Percentiles rank a stretch among this genome's conserved stretches.
phyloP scores from a whole-genome alignment of 495 filamentous ascomycete species.

The Staphylotrichum longicolle region DNA sequence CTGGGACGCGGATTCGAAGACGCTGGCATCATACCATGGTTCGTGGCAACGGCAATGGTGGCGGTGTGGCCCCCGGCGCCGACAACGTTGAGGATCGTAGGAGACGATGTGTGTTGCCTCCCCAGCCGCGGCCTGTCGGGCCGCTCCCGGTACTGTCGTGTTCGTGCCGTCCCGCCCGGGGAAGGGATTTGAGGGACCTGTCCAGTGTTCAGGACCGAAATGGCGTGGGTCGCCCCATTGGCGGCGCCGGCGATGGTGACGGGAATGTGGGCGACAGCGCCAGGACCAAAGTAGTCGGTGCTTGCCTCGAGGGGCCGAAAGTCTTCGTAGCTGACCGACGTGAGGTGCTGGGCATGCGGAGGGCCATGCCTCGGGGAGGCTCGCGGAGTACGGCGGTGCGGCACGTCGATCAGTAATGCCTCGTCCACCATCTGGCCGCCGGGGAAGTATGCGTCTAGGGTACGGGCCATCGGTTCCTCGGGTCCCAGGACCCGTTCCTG shows the following conservation, averaged over 20 bases:
- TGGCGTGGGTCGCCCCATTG: conserved; percentile 52
- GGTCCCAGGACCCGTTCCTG: conserved; percentile 73
- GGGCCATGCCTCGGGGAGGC: conserved; percentile 63
- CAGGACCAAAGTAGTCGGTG: conserved; percentile 86
- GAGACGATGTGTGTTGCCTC: conserved; percentile 79
- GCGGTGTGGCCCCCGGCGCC: conserved; percentile 26
- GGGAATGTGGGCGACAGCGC: conserved; percentile 58
- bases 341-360: conserved; percentile 45
- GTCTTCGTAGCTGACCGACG: conserved; percentile 61
- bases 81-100: conserved; percentile 57
- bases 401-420: conserved; percentile 87
- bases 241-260: conserved; percentile 31
- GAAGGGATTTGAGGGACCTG: conserved; percentile 81
- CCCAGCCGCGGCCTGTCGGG: conserved; percentile 55
- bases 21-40: conserved; percentile 36
- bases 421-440: conserved; percentile 88
- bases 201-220: conserved; percentile 75
- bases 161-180: conserved; percentile 64
- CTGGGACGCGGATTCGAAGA: conserved; percentile 41
- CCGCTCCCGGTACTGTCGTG: conserved; percentile 43
- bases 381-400: conserved; percentile 74
- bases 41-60: conserved; percentile 20
- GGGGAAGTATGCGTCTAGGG: conserved; percentile 82
- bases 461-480: conserved; percentile 76
- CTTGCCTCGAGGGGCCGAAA: conserved; percentile 66